A percentile compares a stretch with the other conserved stretches of the same genome.
These are phyloP conservation scores for Scedosporium boydii DNA, from an alignment of 2,329 filamentous ascomycete species.

Conservation along the genomic window DNA sequence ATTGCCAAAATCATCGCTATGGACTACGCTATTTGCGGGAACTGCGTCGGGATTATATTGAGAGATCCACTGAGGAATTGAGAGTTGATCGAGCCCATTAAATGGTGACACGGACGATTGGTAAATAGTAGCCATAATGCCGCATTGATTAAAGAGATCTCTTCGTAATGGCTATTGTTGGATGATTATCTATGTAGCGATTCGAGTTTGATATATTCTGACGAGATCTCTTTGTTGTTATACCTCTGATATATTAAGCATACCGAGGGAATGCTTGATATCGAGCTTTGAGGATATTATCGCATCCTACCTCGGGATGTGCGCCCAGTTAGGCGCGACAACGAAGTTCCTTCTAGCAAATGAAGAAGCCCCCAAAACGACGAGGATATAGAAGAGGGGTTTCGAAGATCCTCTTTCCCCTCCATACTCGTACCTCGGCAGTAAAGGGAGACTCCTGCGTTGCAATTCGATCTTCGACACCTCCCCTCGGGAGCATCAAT, in stretches of 20 bases:
- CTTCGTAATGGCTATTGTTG: neutral
- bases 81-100: neutral
- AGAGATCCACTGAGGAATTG: neutral
- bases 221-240: neutral
- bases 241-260: neutral
- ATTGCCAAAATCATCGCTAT: neutral
- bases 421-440: too few relatives aligned
- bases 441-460: too few relatives aligned
- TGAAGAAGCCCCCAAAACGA: too few relatives aligned
- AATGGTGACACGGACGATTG: neutral
- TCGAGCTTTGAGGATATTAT: too few relatives aligned
- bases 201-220: neutral
- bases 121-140: neutral
- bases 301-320: neutral
- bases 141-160: neutral
- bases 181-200: neutral
- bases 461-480: too few relatives aligned
- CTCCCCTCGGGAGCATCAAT: too few relatives aligned
- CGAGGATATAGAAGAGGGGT: too few relatives aligned
- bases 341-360: too few relatives aligned
- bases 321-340: neutral
- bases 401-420: too few relatives aligned
- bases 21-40: neutral
- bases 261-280: neutral
- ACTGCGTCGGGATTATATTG: constrained; percentile 1